Evolutionary conservation across 2,329 filamentous ascomycete species (phyloP), one percentile per base, ranked within the genome.

Genomic region (Nigrospora oryzae): DNA sequence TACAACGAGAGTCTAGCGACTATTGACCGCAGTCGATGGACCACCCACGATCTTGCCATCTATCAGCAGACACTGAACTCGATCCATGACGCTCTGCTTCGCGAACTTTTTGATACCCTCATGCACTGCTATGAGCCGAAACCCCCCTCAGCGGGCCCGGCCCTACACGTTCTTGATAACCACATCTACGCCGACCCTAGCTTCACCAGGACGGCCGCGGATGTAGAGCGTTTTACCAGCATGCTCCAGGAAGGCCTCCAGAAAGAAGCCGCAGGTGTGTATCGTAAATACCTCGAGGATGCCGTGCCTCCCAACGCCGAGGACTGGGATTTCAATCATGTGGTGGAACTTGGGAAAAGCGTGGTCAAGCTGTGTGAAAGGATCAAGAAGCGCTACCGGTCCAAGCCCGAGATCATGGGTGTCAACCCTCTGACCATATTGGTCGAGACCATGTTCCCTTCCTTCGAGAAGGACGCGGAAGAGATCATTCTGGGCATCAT

Each of bases 101-200:
- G 90, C 44, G 91, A 97, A 57, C 74, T 98, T 15, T 96, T 88
- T 63, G 83, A 90, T 51, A 73, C 86, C n/a, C 77, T 96, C 63
- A 84, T 91, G 69, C 82, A 86, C 53, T 91, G 88, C 54, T 98
- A 91, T 63, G 89, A 95, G 50, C 67, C 76, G n/a, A 96, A 95
- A 57, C 82, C 89, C 11, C 89, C 88, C 5, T 81, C 83, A 35
- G 81, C 95, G 17, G 88, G 84, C 5, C 81, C 82, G 13, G 77
- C 94, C 30, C 82, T 97, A 75, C 84, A 82, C 53, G 64, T 96
- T 32, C 68, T 98, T 34, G 83, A 90, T 47, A 83, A 81, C 43
- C 89, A 97, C 60, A 83, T 98, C 46, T 83, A 86, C 55, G 72
- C 74, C 42, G 90, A 98, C 60, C 75, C 83, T 3, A 75, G 78